Conservation (phyloP, 192 early-diverging fungal genomes). For the Backusella psychrophila region DNA sequence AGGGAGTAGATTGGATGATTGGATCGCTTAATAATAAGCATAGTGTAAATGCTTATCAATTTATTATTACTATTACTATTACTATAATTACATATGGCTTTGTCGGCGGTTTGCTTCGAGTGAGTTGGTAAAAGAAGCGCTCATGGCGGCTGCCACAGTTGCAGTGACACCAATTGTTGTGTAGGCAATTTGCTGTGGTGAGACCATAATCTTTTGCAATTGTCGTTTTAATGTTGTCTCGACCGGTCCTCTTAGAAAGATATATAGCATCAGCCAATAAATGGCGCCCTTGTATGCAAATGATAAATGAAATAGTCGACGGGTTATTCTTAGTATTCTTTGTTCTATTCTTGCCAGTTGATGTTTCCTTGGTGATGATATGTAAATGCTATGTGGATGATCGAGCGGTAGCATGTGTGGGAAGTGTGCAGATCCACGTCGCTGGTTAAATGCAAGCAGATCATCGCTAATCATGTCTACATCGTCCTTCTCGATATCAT, state of each 20-base stretch:
- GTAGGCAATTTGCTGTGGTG: constrained; percentile 18
- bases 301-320: constrained; percentile 19
- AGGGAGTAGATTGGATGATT: too few relatives aligned
- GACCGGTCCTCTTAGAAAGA: constrained; percentile 28
- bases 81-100: neutral
- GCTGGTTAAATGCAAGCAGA: neutral
- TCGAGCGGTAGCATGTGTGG: constrained; percentile 26
- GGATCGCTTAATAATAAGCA: too few relatives aligned
- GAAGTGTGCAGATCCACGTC: constrained; percentile 11
- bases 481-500: neutral
- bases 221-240: constrained; percentile 19
- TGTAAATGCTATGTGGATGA: constrained; percentile 27
- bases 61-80: too few relatives aligned
- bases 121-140: constrained; percentile 7
- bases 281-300: constrained; percentile 32
- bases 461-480: neutral
- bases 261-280: constrained; percentile 32
- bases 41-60: too few relatives aligned
- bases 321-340: constrained; percentile 9
- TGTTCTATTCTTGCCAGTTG: constrained; percentile 23
- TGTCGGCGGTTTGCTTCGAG: neutral
- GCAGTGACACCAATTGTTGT: constrained; percentile 26
- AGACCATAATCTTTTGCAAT: constrained; percentile 9
- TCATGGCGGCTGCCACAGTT: constrained; percentile 13
- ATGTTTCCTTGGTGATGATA: constrained; percentile 16